phyloP scores from a whole-genome alignment of 352 stramenopile genomes.

The Phytophthora cryptogea region DNA sequence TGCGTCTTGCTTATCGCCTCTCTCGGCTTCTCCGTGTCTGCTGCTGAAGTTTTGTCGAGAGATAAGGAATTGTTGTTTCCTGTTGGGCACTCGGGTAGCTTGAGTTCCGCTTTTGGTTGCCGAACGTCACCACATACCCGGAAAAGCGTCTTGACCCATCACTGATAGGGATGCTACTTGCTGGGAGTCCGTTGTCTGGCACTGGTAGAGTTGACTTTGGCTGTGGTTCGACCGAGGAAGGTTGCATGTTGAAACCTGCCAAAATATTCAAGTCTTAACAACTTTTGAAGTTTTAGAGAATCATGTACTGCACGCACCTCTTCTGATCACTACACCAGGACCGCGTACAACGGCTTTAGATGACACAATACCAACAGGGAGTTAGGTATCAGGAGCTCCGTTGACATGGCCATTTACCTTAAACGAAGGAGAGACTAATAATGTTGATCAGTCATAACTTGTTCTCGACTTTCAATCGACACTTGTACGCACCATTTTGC shows the following conservation, averaged over 20 bases:
- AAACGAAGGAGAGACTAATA: conserved; percentile 19
- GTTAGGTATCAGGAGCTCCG: conserved; percentile 17
- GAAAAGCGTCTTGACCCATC: conserved; percentile 32
- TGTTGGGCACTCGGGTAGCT: conserved; percentile 33
- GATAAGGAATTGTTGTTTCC: conserved; percentile 44
- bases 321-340: conserved; percentile 28
- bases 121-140: conserved; percentile 48
- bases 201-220: conserved; percentile 4
- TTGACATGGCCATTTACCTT: conserved; percentile 22
- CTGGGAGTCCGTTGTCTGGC: conserved; percentile 7
- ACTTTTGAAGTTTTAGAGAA: neutral
- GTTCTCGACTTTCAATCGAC: neutral
- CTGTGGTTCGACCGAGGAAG: conserved; percentile 39
- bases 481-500: conserved; percentile 32
- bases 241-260: conserved; percentile 44
- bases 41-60: conserved; percentile 41
- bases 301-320: conserved; percentile 22
- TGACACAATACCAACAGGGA: conserved; percentile 48
- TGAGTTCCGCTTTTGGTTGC: conserved; percentile 54
- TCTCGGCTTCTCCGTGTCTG: conserved; percentile 15
- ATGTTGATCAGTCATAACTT: conserved; percentile 1
- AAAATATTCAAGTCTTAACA: neutral
- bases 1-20: neutral
- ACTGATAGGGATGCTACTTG: conserved; percentile 12
- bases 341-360: conserved; percentile 52